Evolutionary conservation across 495 filamentous ascomycete genomes (phyloP), one percentile per base, ranked within the genome.

Genomic region (Diplogelasinospora grovesii): DNA sequence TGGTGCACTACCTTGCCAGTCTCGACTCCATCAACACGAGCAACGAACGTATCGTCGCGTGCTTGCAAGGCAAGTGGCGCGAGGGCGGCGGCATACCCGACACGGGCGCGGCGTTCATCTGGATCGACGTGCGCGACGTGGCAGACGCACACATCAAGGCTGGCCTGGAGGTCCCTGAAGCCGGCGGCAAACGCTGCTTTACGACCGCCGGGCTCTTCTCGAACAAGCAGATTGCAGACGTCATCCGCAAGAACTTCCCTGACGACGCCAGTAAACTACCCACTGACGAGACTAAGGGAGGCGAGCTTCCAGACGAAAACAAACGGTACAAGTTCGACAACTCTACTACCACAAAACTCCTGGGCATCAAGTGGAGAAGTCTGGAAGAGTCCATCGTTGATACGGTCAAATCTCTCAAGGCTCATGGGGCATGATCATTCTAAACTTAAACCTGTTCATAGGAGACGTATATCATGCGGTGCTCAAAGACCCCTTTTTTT

Each of bases 11-110:
- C 41, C 59, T 61, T 38, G 35, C 33, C 22, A 59, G 50, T 14
- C 55, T 71, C 7, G 75, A 83, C 0, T 43, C 49, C 7, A 59
- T 82, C 42, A 81, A 80, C 60, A 75, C 74, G 9, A 70, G 65
- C 49, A 68, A 73, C 43, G 58, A 58, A 42, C 57, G 66, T 5
- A 61, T 74, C 46, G 71, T 64, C 24, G 57, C 56, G 15, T 54
- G 75, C 2, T 45, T 78, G 2, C 52, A 63, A 27, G 78, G 78
- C 25, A 77, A 87, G 40, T 77, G 68, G 56, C 87, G 83, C 57
- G 56, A 59, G 20, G 56, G 48, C 27, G 56, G 59, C 18, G 59
- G 49, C 27, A 60, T 79, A 20, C 70, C 77, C 7, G 33, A 53
- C 0, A 66, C 62, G 1, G 62, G 62, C 6, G 15, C 41, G 13